phyloP scores from a whole-genome alignment of 225 moss, liverwort and hornwort genomes.

The Thuidium tamariscinum region DNA sequence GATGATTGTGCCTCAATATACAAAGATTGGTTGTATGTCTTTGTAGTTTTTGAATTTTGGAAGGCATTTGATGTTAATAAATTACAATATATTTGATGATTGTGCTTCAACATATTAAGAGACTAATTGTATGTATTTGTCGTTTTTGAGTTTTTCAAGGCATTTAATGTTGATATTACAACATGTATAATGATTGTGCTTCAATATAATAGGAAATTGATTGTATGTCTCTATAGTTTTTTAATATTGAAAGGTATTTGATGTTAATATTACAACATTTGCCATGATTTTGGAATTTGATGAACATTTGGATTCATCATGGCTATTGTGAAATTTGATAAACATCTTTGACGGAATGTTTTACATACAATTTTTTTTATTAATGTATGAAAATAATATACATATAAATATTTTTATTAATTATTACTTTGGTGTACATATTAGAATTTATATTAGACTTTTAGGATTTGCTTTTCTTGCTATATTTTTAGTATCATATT shows the following conservation, averaged over 20 bases:
- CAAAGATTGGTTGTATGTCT: not conserved
- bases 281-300: not conserved
- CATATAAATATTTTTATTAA: not conserved
- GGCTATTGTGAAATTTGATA: not conserved
- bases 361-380: fast-evolving
- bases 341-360: not conserved
- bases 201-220: too few relatives aligned
- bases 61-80: too few relatives aligned
- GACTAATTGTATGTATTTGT: too few relatives aligned
- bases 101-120: too few relatives aligned
- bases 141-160: too few relatives aligned
- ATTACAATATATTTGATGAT: not conserved
- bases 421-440: too few relatives aligned
- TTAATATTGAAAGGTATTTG: not conserved
- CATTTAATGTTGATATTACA: too few relatives aligned
- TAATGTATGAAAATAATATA: not conserved
- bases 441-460: too few relatives aligned
- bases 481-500: not conserved
- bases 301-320: not conserved
- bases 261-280: not conserved
- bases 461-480: not conserved
- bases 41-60: not conserved
- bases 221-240: not conserved
- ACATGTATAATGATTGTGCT: too few relatives aligned
- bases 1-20: not conserved